Evolutionary conservation across 805 yeast genomes (phyloP).

Genomic region (Metschnikowia corniflorae): DNA sequence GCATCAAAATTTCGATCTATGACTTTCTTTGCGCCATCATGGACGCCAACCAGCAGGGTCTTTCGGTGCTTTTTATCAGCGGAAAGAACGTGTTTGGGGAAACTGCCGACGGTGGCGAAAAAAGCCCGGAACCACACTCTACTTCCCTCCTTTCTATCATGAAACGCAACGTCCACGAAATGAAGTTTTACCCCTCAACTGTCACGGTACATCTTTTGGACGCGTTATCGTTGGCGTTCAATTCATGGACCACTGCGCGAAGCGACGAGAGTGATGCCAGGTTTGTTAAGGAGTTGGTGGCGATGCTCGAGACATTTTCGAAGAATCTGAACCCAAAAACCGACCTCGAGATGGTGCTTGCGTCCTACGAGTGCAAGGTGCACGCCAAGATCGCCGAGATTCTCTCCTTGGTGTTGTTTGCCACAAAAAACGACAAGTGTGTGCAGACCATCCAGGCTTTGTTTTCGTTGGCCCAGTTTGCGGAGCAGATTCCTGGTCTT

Average conservation of each 20-base stretch:
- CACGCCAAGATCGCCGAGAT: slow-evolving; percentile 71
- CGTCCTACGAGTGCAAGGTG: slow-evolving; percentile 53
- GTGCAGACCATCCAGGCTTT: slow-evolving; percentile 41
- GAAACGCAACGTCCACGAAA: slow-evolving; percentile 50
- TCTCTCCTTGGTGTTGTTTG: slow-evolving; percentile 66
- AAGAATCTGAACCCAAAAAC: slow-evolving; percentile 7
- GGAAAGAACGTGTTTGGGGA: slow-evolving; percentile 50
- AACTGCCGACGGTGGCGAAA: slow-evolving; percentile 17
- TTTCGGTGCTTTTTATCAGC: slow-evolving; percentile 66
- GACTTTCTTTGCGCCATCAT: slow-evolving; percentile 65
- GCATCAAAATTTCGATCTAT: slow-evolving; percentile 53
- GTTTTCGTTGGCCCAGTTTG: slow-evolving; percentile 37
- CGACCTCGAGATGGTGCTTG: slow-evolving; percentile 2
- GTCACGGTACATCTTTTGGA: slow-evolving; percentile 68
- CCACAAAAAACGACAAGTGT: slow-evolving; percentile 44
- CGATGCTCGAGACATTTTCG: slow-evolving; percentile 15
- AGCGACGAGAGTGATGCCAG: slow-evolving; percentile 47
- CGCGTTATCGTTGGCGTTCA: slow-evolving; percentile 69
- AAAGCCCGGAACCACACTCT: slow-evolving; percentile 15
- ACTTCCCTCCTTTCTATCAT: slow-evolving; percentile 51
- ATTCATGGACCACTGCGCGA: slow-evolving; percentile 69
- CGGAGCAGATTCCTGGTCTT: slow-evolving; percentile 23
- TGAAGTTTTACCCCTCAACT: slow-evolving; percentile 54
- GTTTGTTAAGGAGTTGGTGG: slow-evolving; percentile 43
- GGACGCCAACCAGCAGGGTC: slow-evolving; percentile 72